Conservation (phyloP, 1,284 basidiomycete species). For the Bondarzewia mesenterica region DNA sequence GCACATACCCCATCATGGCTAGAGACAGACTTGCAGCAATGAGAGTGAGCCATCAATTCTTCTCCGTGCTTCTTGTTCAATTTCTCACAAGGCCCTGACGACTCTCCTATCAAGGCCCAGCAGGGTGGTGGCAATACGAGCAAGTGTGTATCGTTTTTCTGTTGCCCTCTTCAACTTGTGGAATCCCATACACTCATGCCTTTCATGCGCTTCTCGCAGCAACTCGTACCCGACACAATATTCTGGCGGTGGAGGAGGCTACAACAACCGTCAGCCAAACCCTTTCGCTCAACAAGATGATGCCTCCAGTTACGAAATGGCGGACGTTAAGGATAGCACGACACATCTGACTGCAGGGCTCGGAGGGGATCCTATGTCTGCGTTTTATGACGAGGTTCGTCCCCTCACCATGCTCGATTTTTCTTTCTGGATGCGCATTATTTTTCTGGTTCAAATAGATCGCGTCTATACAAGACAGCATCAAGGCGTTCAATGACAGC, state of each 20-base stretch:
- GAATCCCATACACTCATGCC: conserved; percentile 3
- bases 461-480: conserved; percentile 64
- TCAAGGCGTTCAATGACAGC: conserved; percentile 65
- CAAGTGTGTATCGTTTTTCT: conserved; percentile 32
- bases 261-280: conserved; percentile 42
- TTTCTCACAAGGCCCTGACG: conserved; percentile 3
- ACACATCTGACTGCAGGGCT: conserved; percentile 33
- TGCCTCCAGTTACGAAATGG: conserved; percentile 56
- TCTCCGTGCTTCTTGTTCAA: conserved; percentile 2
- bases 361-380: conserved; percentile 51
- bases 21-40: conserved; percentile 79
- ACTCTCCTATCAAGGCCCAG: conserved; percentile 43
- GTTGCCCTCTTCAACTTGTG: conserved; percentile 1
- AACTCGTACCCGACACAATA: conserved; percentile 63
- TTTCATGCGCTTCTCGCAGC: too few relatives aligned
- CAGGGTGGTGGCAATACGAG: conserved; percentile 45
- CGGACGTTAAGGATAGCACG: conserved; percentile 52
- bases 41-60: conserved; percentile 51
- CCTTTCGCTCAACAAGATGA: conserved; percentile 64
- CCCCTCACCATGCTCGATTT: not conserved
- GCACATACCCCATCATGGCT: conserved; percentile 41
- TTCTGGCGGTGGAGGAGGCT: conserved; percentile 30
- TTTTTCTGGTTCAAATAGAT: conserved; percentile 43
- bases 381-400: conserved; percentile 69
- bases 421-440: too few relatives aligned